A percentile compares a stretch with the other conserved stretches of the same genome.
These are phyloP conservation scores for Tylopilus sp. DNA, from an alignment of 768 basidiomycete genomes.

Conservation along the genomic window DNA sequence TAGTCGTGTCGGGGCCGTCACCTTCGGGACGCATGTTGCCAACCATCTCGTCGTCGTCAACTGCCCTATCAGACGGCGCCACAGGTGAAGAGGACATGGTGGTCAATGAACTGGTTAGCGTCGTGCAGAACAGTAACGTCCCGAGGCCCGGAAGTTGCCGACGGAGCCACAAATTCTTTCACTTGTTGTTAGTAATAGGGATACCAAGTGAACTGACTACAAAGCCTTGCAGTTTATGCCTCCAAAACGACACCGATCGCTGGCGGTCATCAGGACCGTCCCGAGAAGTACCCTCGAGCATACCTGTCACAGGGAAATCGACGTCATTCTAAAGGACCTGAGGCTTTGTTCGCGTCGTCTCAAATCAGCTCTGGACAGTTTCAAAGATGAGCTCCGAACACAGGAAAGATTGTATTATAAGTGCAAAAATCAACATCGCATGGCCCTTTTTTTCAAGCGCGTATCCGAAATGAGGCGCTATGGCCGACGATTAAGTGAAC, in stretches of 20 bases:
- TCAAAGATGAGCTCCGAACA: constrained; percentile 39
- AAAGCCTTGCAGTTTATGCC: too few species aligned
- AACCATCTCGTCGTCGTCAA: constrained; percentile 61
- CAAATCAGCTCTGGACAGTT: constrained; percentile 36
- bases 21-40: constrained; percentile 46
- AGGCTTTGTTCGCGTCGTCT: constrained; percentile 54
- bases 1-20: constrained; percentile 53
- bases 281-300: constrained; percentile 18
- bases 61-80: constrained; percentile 32
- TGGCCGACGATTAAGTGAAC: constrained; percentile 16
- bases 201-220: too few species aligned
- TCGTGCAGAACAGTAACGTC: constrained; percentile 3
- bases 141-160: constrained; percentile 21
- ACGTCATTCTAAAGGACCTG: constrained; percentile 58
- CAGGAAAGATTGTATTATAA: constrained; percentile 74
- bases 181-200: neutral
- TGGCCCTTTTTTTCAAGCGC: constrained; percentile 58
- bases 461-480: constrained; percentile 57
- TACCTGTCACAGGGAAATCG: constrained; percentile 40
- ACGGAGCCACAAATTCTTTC: constrained; percentile 23
- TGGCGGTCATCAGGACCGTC: constrained; percentile 9
- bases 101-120: constrained; percentile 18
- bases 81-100: constrained; percentile 56
- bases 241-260: constrained; percentile 4
- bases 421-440: constrained; percentile 64